Base-by-base conservation (phyloP, 2,329 filamentous ascomycete genomes). In the Ilyonectria robusta region DNA sequence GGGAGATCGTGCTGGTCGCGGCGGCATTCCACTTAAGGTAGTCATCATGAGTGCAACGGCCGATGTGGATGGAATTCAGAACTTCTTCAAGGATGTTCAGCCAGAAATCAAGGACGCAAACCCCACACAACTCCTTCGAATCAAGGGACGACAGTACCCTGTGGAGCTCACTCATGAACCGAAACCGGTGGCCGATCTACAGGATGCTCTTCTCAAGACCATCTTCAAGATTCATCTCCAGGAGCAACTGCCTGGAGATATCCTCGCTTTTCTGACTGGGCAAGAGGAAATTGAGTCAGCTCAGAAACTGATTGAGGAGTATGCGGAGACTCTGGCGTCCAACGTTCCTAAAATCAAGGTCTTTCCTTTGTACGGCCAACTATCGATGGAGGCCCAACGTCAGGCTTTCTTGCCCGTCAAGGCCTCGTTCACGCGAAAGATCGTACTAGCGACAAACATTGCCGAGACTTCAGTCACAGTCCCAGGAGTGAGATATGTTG, bases 401-500 rank as follows among this genome's bases (percentile, higher is more conserved):
- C 88, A 90, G 23, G 94, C 97, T 10, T 98, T 99, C 78, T 85
- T 91, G 61, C 92, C 93, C 1, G 87, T 93, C 23, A 89, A 89
- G 62, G 88, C 90, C 2, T 86, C 86, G n/a, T 88, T 86, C 62
- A 97, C 94, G 0, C 88, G 96, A 48, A 98, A 98, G 77, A 87
- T 98, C 13, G 94, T 99, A 0, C 84, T 99, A 1, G 92, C 95
- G 0, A 99, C 96, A 15, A 99, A 99, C 76, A 98, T 99, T 75
- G 96, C 96, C n/a, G 96, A 99, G 80, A 98, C 96, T 0, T 98
- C 96, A 1, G 93, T 99, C 66, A 99, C 96, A 0, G 95, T 99
- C 0, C 93, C 95, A 0, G 96, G 96, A 2, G 94, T 99, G 7
- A 90, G 94, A 5, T 96, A 93, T 73, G 95, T 99, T 10, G 88